Conservation (phyloP, 2,329 filamentous ascomycete species). For the Penicillium sp. region DNA sequence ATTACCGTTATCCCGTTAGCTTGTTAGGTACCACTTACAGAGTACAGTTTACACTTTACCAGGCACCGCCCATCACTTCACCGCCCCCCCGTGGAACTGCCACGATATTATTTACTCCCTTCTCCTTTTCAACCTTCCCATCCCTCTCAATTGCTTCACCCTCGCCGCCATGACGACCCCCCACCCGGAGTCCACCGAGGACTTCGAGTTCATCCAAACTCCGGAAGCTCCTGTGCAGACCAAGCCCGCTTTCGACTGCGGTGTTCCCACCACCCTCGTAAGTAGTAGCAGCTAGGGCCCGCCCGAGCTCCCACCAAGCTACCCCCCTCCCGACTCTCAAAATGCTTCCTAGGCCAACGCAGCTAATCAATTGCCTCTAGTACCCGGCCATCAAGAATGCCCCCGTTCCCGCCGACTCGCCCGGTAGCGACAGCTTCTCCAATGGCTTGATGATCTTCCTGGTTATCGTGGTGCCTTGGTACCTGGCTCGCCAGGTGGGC, state of each 20-base stretch:
- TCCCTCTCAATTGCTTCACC: constrained; percentile 29
- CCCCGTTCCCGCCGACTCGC: constrained; percentile 84
- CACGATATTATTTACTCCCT: constrained; percentile 23
- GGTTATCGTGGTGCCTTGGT: constrained; percentile 72
- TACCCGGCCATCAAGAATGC: constrained; percentile 91
- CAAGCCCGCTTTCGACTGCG: constrained; percentile 57
- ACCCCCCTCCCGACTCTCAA: background rate
- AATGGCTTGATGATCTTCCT: constrained; percentile 74
- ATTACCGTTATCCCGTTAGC: too few relatives aligned
- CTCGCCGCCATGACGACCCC: constrained; percentile 40
- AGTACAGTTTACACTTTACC: background rate
- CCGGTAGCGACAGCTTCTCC: constrained; percentile 84
- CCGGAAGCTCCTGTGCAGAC: constrained; percentile 57
- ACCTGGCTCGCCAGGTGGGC: constrained; percentile 77
- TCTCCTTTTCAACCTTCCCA: constrained; percentile 23
- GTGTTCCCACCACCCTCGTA: constrained; percentile 64
- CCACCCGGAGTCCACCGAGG: constrained; percentile 49
- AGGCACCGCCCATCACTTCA: constrained; percentile 14
- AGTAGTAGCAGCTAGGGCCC: constrained; percentile 30
- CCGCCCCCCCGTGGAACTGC: constrained; percentile 25
- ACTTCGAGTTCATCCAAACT: constrained; percentile 60
- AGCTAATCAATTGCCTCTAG: constrained; percentile 48
- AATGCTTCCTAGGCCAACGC: constrained; percentile 1
- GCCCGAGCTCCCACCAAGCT: constrained; percentile 12
- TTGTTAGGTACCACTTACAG: too few relatives aligned